Conservation (phyloP, 805 yeast genomes). For the Metschnikowia rubicola region DNA sequence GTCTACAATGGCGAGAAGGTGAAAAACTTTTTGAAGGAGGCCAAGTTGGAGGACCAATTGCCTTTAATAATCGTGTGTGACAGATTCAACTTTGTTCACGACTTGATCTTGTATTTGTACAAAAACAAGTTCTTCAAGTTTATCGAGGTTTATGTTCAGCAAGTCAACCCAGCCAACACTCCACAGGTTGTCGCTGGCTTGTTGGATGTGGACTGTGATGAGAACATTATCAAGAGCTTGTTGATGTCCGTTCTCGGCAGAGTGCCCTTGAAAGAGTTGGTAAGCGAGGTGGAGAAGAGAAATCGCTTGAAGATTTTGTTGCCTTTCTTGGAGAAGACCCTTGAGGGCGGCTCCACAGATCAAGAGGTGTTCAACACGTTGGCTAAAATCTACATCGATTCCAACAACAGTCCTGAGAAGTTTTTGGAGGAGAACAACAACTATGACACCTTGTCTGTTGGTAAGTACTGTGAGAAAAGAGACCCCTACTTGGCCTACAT, state of each 20-base stretch:
- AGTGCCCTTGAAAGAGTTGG: slow-evolving; percentile 86
- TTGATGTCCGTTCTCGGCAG: slow-evolving; percentile 86
- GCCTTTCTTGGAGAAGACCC: slow-evolving; percentile 88
- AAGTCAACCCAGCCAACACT: slow-evolving; percentile 92
- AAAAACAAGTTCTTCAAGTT: slow-evolving; percentile 94
- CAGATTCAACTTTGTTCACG: slow-evolving; percentile 87
- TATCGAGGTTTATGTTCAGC: slow-evolving; percentile 96
- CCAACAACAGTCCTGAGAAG: slow-evolving; percentile 96
- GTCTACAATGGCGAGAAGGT: slow-evolving; percentile 97
- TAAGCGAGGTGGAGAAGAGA: slow-evolving; percentile 93
- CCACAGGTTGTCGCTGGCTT: slow-evolving; percentile 96
- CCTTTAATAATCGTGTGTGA: slow-evolving; percentile 97
- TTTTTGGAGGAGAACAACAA: slow-evolving; percentile 86
- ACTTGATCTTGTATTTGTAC: slow-evolving; percentile 87
- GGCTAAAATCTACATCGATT: slow-evolving; percentile 96
- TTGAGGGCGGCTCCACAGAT: slow-evolving; percentile 80
- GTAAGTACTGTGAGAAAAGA: slow-evolving; percentile 97
- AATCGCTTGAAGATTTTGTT: slow-evolving; percentile 86
- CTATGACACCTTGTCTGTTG: slow-evolving; percentile 93
- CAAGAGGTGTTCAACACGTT: slow-evolving; percentile 90
- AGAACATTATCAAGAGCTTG: slow-evolving; percentile 73
- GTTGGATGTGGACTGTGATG: slow-evolving; percentile 97
- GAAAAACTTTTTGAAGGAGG: slow-evolving; percentile 93
- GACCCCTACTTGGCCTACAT: slow-evolving; percentile 98
- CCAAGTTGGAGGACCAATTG: slow-evolving; percentile 87